A percentile compares a stretch with the other conserved stretches of the same genome.
phyloP scores from a whole-genome alignment of 768 basidiomycete genomes.

The Holtermannia corniformis region DNA sequence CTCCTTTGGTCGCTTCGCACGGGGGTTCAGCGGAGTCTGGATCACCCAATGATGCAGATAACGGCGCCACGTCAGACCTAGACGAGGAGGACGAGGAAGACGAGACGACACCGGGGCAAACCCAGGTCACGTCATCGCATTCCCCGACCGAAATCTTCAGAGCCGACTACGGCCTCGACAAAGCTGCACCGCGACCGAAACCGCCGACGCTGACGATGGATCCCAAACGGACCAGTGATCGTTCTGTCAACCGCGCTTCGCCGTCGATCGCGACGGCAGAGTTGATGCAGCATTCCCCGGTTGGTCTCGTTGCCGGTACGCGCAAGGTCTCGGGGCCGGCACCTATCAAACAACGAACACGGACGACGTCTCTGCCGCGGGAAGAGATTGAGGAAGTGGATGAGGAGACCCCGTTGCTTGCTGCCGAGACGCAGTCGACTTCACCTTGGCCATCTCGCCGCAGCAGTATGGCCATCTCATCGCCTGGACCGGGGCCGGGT shows the following conservation, averaged over 20 bases:
- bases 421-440: not conserved
- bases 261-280: no score
- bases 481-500: not conserved
- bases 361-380: no score
- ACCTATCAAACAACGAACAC: no score
- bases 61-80: constrained; percentile 2
- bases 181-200: no score
- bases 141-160: not conserved
- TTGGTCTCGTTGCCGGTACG: no score
- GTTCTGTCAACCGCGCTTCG: no score
- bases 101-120: constrained; percentile 1
- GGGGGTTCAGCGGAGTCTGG: not conserved
- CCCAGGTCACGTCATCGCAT: not conserved
- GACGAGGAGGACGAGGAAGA: constrained; percentile 15
- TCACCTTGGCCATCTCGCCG: not conserved
- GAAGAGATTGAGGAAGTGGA: constrained; percentile 4
- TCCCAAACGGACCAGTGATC: no score
- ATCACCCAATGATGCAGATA: constrained; percentile 2
- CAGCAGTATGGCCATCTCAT: not conserved
- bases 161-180: not conserved
- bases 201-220: no score
- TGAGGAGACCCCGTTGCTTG: constrained; percentile 1
- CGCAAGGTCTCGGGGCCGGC: no score
- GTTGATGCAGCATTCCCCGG: no score
- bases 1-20: not conserved